phyloP scores from a whole-genome alignment of 2,329 filamentous ascomycete species.

The Hypoxylon sp. region DNA sequence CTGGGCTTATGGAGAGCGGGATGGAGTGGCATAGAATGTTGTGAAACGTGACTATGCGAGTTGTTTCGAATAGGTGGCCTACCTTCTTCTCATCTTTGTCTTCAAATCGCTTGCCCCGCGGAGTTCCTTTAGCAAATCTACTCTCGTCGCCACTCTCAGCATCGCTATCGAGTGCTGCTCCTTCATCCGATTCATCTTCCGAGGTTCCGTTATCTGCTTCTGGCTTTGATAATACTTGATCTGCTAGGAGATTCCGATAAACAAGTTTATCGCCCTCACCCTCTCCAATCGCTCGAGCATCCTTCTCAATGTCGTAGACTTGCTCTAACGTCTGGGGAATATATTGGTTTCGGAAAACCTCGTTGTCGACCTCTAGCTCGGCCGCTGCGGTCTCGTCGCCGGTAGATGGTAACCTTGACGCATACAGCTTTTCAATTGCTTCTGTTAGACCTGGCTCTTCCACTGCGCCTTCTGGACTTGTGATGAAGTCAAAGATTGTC shows the following conservation, averaged over 20 bases:
- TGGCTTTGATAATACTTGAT: slow-evolving; percentile 68
- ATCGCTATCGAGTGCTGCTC: slow-evolving; percentile 62
- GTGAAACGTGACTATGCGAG: background rate
- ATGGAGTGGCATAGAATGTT: background rate
- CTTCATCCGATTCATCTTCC: slow-evolving; percentile 64
- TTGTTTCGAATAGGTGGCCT: slow-evolving; percentile 40
- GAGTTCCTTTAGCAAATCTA: slow-evolving; percentile 75
- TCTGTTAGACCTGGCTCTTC: slow-evolving; percentile 74
- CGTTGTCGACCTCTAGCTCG: slow-evolving; percentile 82
- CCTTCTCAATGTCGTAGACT: slow-evolving; percentile 95
- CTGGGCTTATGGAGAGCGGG: background rate
- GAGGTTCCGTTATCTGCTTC: slow-evolving; percentile 57
- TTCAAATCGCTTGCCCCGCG: slow-evolving; percentile 87
- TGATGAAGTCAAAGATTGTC: slow-evolving; percentile 88
- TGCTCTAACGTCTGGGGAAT: slow-evolving; percentile 97
- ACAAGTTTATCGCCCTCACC: slow-evolving; percentile 84
- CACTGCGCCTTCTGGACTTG: slow-evolving; percentile 70
- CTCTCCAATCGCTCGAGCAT: slow-evolving; percentile 81
- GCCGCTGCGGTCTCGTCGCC: slow-evolving; percentile 67
- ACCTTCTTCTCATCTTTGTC: slow-evolving; percentile 92
- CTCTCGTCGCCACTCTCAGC: slow-evolving; percentile 66
- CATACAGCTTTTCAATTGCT: slow-evolving; percentile 77
- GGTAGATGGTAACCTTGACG: slow-evolving; percentile 65
- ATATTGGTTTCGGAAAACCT: slow-evolving; percentile 95
- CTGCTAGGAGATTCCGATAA: slow-evolving; percentile 87